Evolutionary conservation across 331 rosid genomes (phyloP), one percentile per base, ranked within the genome.

Genomic region (Erythrophleum ivorense): DNA sequence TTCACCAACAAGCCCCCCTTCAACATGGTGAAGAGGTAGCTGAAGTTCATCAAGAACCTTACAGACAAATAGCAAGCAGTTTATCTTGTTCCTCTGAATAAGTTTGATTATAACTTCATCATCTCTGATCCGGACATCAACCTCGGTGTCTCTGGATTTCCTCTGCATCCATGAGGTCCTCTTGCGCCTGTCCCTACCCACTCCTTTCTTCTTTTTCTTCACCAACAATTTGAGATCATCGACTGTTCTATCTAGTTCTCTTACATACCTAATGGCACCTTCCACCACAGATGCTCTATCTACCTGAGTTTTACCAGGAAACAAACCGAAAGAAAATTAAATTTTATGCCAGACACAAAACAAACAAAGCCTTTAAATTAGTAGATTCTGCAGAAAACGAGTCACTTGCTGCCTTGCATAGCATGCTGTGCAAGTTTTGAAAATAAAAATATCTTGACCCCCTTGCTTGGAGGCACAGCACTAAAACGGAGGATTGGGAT

Each of bases 141-240:
- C 97, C 85, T 95, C 93, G 2, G 95, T 90, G 85, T 95, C 97
- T 80, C 90, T 95, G 18, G 92, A 91, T 78, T 92, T 95, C 78
- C 97, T 91, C 81, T 92, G 97, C n/a, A 95, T 88, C 98, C 98
- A 92, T 9, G 98, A 92, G 85, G 94, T 90, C 71, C 98, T 85
- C 86, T 92, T 94, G 85, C 81, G 82, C 62, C 83, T 88, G 55
- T 92, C 97, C 82, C 75, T 90, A 18, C 88, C 89, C 60, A 86
- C 82, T 43, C 97, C 84, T 75, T 91, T 94, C 43, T 40, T 24
- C 29, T 24, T 24, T 24, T 24, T 24, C 29, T 24, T 24, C 29
- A 24, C 29, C 29, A 24, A 24, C 29, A 24, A 24, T 24, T 1
- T 24, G 29, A 24, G 29, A 24, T 24, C 29, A 24, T 24, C 1